Base-by-base conservation (phyloP, 2,329 filamentous ascomycete genomes). In the Trichoderma sp. region DNA sequence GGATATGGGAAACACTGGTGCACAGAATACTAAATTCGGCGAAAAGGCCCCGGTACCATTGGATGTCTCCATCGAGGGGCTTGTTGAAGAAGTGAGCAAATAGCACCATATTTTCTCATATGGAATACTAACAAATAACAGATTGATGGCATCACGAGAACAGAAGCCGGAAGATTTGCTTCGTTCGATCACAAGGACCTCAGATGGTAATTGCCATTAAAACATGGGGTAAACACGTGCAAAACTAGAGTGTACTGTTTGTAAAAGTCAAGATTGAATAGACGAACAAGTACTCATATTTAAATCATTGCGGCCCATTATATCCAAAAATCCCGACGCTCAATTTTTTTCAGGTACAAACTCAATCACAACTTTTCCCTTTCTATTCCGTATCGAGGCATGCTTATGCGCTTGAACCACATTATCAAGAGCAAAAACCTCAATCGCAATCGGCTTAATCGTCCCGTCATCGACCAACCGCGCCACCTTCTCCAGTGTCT, bases 361-460 rank as follows among this genome's bases (percentile, higher is more conserved):
- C 5, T 72, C 68, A 25, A 78, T 73, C 0, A 77, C 73, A 0
- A 70, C 72, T 57, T 78, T 78, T 6, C 72, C 73, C 6, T 60
- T 64, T 10, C 73, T 70, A 2, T 70, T 67, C 34, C 76, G 69
- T 35, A 69, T 64, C 2, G 60, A 50, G 0, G 74, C 73, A 68
- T 71, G 70, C 22, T 67, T 50, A 75, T 76, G 77, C 1, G 76
- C 76, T 45, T 73, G 70, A 4, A 73, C 60, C 1, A 72, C 76
- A 10, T 71, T n/a, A 2, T 73, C 70, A 15, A 71, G 64, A 1
- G 67, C 50, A 60, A 76, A 78, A 34, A 65, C 50, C 6, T 70
- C 71, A 2, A 77, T 70, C 0, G 71, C 65, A 8, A 76, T 27
- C 0, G 72, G 66, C 56, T 70, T 65, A 9, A 78, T 19, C 1